A percentile compares a stretch with the other conserved stretches of the same genome.
Evolutionary conservation across 164 flowering plant species (phyloP).

Genomic region (Stephania yunnanensis): DNA sequence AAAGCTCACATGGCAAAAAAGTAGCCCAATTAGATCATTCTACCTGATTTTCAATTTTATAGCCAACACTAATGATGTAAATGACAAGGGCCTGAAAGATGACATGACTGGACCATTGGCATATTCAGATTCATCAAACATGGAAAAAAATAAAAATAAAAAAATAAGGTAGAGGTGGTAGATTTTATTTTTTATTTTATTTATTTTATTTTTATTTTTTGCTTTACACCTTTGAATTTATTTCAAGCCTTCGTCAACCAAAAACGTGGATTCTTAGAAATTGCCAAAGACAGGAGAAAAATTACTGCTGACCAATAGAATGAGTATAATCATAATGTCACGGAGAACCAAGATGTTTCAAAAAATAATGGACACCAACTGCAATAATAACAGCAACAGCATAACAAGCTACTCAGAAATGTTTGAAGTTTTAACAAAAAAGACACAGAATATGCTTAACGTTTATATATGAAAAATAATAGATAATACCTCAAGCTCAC

Average conservation of each 20-base stretch:
- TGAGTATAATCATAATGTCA: neutral
- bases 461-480: neutral
- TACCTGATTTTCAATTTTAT: neutral
- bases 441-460: neutral
- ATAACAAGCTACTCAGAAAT: neutral
- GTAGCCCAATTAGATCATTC: neutral
- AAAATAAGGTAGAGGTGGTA: no score
- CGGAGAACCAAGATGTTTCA: neutral
- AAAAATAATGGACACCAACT: neutral
- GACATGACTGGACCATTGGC: neutral
- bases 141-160: no score
- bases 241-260: neutral
- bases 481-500: slow-evolving; percentile 67
- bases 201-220: no score
- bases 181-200: no score
- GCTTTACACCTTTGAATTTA: neutral
- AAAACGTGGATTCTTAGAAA: neutral
- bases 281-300: neutral
- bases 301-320: neutral
- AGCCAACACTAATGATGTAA: neutral
- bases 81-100: neutral
- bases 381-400: neutral
- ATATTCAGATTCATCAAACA: neutral
- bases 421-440: neutral
- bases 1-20: neutral